phyloP scores from a whole-genome alignment of 805 yeast species.

The Yamadazyma olivae region DNA sequence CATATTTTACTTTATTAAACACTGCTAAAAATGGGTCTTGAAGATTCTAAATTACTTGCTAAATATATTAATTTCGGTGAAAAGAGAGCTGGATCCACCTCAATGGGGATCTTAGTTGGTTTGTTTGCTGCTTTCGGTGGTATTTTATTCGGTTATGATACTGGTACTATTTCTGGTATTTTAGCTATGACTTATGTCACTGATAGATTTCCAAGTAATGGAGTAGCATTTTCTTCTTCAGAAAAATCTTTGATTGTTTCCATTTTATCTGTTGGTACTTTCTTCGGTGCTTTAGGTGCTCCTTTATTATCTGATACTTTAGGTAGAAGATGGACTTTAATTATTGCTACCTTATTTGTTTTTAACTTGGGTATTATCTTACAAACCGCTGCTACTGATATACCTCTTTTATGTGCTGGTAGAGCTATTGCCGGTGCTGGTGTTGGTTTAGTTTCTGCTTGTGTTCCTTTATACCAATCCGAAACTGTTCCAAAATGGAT shows the following conservation, averaged over 20 bases:
- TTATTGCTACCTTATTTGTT: constrained; percentile 29
- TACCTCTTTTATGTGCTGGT: constrained; percentile 39
- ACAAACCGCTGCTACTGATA: constrained; percentile 33
- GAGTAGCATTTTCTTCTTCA: constrained; percentile 14
- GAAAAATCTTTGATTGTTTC: constrained; percentile 25
- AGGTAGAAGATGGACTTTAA: constrained; percentile 39
- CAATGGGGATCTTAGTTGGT: constrained; percentile 40
- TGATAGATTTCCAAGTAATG: constrained; percentile 19
- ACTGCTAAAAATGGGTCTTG: constrained; percentile 46
- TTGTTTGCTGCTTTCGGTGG: constrained; percentile 42
- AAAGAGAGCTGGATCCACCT: constrained; percentile 43
- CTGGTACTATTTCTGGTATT: constrained; percentile 42
- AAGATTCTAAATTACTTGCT: constrained; percentile 24
- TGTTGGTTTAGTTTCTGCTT: constrained; percentile 41
- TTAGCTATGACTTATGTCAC: constrained; percentile 38
- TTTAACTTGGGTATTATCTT: constrained; percentile 37
- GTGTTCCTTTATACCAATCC: constrained; percentile 38
- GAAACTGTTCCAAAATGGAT: constrained; percentile 42
- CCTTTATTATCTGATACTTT: constrained; percentile 34
- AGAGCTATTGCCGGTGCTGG: constrained; percentile 43
- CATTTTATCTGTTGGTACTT: constrained; percentile 40
- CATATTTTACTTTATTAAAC: too few relatives aligned
- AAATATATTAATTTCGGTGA: constrained; percentile 43
- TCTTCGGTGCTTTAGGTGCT: constrained; percentile 37
- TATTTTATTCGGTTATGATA: constrained; percentile 40